Evolutionary conservation across 805 yeast species (phyloP).

Genomic region (Myxozyma mucilagina): DNA sequence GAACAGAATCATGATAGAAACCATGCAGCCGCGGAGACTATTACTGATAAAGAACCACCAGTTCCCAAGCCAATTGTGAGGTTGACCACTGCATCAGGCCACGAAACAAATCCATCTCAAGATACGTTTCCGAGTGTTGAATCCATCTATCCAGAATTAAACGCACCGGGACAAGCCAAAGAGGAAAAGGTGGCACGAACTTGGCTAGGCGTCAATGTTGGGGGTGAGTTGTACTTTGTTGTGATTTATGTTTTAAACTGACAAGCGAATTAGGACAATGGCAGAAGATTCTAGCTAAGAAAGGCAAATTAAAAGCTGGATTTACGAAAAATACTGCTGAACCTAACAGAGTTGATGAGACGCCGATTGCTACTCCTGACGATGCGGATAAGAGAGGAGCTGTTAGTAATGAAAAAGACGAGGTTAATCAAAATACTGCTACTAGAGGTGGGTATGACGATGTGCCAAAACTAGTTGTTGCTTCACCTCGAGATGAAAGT

Average conservation of each 20-base stretch:
- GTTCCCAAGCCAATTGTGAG: constrained; percentile 8
- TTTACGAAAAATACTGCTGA: too few species aligned
- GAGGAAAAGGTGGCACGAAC: neutral
- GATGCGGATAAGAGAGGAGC: too few species aligned
- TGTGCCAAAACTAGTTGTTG: neutral
- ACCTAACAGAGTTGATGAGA: too few species aligned
- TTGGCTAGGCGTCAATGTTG: constrained; percentile 6
- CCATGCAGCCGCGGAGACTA: neutral
- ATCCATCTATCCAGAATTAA: neutral
- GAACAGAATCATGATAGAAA: neutral
- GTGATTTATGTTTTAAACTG: neutral
- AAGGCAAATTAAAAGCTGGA: too few species aligned
- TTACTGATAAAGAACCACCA: neutral
- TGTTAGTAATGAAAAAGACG: too few species aligned
- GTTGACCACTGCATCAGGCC: constrained; percentile 27
- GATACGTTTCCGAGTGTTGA: constrained; percentile 11
- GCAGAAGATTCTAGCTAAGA: neutral
- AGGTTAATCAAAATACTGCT: too few species aligned
- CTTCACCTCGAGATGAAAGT: too few species aligned
- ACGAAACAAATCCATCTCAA: constrained; percentile 22
- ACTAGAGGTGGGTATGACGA: neutral
- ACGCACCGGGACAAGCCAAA: neutral
- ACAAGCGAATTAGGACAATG: neutral
- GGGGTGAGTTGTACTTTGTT: neutral
- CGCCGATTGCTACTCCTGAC: too few species aligned